Evolutionary conservation across 768 basidiomycete species (phyloP), one percentile per base, ranked within the genome.

Genomic region (Tulasnella sp.): DNA sequence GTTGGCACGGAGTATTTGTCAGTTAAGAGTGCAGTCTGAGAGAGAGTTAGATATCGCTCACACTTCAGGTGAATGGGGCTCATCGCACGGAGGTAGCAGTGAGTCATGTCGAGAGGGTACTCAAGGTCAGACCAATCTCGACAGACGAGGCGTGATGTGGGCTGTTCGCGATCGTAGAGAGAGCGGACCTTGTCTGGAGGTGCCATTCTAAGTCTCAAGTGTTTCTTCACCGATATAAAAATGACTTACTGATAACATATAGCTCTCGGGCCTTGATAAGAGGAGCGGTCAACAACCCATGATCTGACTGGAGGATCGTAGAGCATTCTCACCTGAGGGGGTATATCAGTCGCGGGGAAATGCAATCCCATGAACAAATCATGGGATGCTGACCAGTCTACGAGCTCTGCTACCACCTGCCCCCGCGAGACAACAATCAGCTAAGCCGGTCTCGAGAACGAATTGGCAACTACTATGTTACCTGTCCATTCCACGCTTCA

Each of bases 51-150:
- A 52, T 38, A 18, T 42, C 9, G 84, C 89, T 40, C 81, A 92
- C 91, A 95, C 85, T 94, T 91, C 80, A 94, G 85, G 83, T 95
- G 94, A 73, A 96, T 94, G 7, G 94, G 94, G 81, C 92, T 92
- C 93, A 96, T 94, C 0, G 93, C 93, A n/a, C 94, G 89, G 12
- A 95, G 86, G 81, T 92, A 93, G 78, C 91, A 93, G 84, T 95
- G 92, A 0, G 94, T 94, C 93, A 95, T 94, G 83, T 95, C 90
- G 78, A 94, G 85, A 4, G 94, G 93, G 7, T 85, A 85, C 72
- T 92, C 88, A 8, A 96, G 87, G 84, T 96, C 94, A 39, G 87
- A 87, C 81, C 88, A 87, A 73, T 84, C 87, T 72, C 90, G 87
- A 27, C 91, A 90, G 27, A 94, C 90, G 71, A 96, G 87, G 1